Evolutionary conservation across 73 alveolate species (phyloP), one percentile per base, ranked within the genome.

Genomic region (Breviolum minutum): DNA sequence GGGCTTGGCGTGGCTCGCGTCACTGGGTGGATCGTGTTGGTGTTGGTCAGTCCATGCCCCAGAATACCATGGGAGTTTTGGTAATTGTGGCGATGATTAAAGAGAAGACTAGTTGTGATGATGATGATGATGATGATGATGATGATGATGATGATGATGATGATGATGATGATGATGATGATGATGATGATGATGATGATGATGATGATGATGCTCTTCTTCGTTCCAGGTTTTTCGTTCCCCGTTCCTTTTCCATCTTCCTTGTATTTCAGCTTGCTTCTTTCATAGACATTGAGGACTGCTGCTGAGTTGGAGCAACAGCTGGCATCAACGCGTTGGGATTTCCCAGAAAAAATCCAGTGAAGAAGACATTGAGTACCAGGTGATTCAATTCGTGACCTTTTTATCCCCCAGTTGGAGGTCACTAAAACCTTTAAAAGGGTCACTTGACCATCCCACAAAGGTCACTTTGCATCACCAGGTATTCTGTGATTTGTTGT

Each of bases 21-120:
- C 96, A 89, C 96, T 89, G 96, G 96, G 96, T 89, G 70, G 96
- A 89, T 70, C 95, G 95, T 30, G 96, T 24, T 7, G 96, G 96
- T 48, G 96, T 54, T 27, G 86, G 82, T 54, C 96, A 69, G 96
- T 63, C 27, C 70, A 70, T 68, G 27, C 62, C 95, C 54, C 83
- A 61, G 95, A 32, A n/a, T 26, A 26, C 54, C 63, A 22, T 76
- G 63, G 54, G 64, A 30, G 60, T 85, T 61, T 14, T 40, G 12
- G 26, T 82, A 30, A 30, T 82, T 16, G 20, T 14, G 54, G 71
- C 11, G 12, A 6, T 82, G 30, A 11, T 76, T 2, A 76, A 12
- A 1, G 48, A 19, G 5, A 76, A 16, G 54, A 40, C 54, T 40
- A 40, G 54, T 40, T 40, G 54, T 40, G 54, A 3, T 3, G 5